phyloP scores from a whole-genome alignment of 257 asterid genomes.

The Phtheirospermum japonicum region DNA sequence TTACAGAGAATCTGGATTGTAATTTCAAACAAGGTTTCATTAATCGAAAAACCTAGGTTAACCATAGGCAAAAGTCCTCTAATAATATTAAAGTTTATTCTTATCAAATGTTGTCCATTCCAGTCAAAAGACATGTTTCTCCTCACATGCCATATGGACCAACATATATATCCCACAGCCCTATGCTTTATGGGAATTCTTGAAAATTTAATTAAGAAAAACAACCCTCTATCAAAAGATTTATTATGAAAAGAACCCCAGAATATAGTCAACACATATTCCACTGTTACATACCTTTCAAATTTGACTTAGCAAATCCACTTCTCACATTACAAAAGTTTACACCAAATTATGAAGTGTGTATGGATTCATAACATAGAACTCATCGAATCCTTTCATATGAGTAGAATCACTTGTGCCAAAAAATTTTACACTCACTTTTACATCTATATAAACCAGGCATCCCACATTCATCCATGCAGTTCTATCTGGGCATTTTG shows the following conservation, averaged over 20 bases:
- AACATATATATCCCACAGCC: background rate
- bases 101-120: background rate
- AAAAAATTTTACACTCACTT: slow-evolving; percentile 30
- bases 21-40: too few species aligned
- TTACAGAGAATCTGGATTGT: slow-evolving; percentile 23
- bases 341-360: slow-evolving; percentile 25
- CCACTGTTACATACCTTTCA: slow-evolving; percentile 5
- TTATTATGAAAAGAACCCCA: slow-evolving; percentile 15
- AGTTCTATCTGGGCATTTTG: slow-evolving; percentile 21
- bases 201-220: background rate
- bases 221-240: too few species aligned
- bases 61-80: too few species aligned
- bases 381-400: slow-evolving; percentile 37
- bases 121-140: slow-evolving; percentile 3
- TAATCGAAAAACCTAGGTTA: too few species aligned
- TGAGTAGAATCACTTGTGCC: background rate
- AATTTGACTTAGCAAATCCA: slow-evolving; percentile 12
- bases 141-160: slow-evolving; percentile 8
- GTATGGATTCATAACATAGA: slow-evolving; percentile 33
- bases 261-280: slow-evolving; percentile 17
- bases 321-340: background rate
- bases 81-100: slow-evolving; percentile 10
- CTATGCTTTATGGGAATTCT: slow-evolving; percentile 17
- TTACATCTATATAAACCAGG: slow-evolving; percentile 34
- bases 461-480: slow-evolving; percentile 24